Conservation (phyloP, 2,329 filamentous ascomycete genomes). For the Hypomyces rosellus region DNA sequence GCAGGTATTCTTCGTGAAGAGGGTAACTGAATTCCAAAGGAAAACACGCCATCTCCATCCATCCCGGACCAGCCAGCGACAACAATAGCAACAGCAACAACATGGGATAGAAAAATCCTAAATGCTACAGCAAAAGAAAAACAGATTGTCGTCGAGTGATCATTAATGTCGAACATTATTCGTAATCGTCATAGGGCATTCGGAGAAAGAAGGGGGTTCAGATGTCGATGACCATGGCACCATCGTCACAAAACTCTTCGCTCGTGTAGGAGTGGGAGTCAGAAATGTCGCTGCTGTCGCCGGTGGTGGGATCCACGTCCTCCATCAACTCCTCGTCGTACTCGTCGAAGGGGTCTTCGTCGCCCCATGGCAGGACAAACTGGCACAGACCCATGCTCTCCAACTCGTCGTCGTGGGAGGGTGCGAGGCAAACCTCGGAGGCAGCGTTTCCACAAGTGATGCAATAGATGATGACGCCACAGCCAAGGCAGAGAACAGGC, state of each 20-base stretch:
- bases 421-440: conserved; percentile 17
- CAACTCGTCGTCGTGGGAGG: conserved; percentile 13
- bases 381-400: conserved; percentile 25
- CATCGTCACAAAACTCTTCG: conserved; percentile 19
- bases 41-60: conserved; percentile 3
- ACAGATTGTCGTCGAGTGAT: neutral
- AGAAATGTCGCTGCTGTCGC: conserved; percentile 13
- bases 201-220: conserved; percentile 1
- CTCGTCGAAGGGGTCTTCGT: conserved; percentile 30
- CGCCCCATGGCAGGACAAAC: conserved; percentile 22
- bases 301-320: conserved; percentile 14
- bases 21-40: conserved; percentile 22
- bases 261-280: conserved; percentile 10
- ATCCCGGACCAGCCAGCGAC: conserved; percentile 3
- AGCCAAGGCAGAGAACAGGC: conserved; percentile 39
- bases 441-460: conserved; percentile 29
- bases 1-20: conserved; percentile 19
- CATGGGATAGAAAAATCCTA: neutral
- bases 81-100: neutral
- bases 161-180: neutral
- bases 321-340: conserved; percentile 34
- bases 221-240: conserved; percentile 17
- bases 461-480: conserved; percentile 40
- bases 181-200: neutral
- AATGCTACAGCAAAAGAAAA: neutral